Base-by-base conservation (phyloP, 129 eudicot genomes). In the Scalesia atractyloides region DNA sequence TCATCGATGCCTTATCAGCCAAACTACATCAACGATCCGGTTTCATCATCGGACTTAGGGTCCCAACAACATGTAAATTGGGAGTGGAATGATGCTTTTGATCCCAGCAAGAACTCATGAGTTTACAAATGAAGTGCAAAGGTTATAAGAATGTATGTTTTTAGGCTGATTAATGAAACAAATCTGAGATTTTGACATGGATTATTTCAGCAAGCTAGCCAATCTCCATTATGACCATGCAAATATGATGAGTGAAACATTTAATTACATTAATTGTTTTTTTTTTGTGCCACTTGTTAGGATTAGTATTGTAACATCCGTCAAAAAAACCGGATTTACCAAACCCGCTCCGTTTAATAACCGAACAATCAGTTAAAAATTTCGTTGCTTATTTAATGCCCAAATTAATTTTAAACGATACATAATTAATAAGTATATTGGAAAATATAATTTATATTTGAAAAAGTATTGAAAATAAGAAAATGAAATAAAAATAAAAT, bases 61-160 rank as follows among this genome's bases (percentile, higher is more conserved):
- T 54, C 74, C 4, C 50, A 69, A 51, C 75, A 56, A 15, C 53
- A 4, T 11, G 70, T 20, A 48, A 74, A 54, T 53, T 76, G 66
- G 73, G 79, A 64, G 43, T 78, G 72, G 82, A 78, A 64, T 69
- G 72, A 52, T 62, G 66, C 37, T 18, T 17, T 15, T 70, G 82
- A 78, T 64, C 50, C 65, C 49, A 70, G 44, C 53, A 64, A 15
- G 52, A 78, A 41, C 24, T 52, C 60, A 78, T 37, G 66, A 14
- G n/a, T 24, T 10, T 24, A 16, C 2, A 30, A 30, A 30, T 6
- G 11, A 41, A 41, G 10, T 41, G 46, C 46, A 41, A 41, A 41
- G 46, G 46, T 41, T 41, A 49, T 16, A 26, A 33, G 11, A 11
- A 13, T 52, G 8, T 62, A 15, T 63, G 48, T 70, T 36, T 50